These are phyloP conservation scores for Penicillium sp. DNA, from an alignment of 2,329 filamentous ascomycete genomes.

Conservation along the genomic window DNA sequence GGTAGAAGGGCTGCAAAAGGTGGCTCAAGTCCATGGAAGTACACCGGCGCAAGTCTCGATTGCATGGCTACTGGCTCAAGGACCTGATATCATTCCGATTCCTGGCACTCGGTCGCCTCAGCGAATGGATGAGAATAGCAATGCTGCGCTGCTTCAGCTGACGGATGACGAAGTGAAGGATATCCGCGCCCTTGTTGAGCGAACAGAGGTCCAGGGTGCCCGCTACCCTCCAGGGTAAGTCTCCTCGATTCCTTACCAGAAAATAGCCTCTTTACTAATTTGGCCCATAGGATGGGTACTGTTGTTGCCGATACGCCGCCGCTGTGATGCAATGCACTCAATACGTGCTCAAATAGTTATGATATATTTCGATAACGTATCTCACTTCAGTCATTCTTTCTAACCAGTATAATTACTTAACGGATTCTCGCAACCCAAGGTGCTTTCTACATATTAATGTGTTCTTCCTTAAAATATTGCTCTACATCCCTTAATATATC, in stretches of 20 bases:
- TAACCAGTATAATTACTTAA: not conserved
- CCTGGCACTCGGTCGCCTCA: slow-evolving; percentile 26
- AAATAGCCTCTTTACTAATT: not conserved
- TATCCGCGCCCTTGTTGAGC: slow-evolving; percentile 17
- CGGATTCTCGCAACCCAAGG: not conserved
- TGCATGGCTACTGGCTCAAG: slow-evolving; percentile 64
- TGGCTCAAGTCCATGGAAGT: slow-evolving; percentile 56
- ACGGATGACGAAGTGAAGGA: slow-evolving; percentile 21
- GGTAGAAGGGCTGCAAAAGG: slow-evolving; percentile 48
- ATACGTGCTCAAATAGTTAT: too few relatives aligned
- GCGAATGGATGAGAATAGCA: slow-evolving; percentile 24
- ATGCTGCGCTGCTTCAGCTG: slow-evolving; percentile 12
- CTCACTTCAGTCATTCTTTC: not conserved
- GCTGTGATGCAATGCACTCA: not conserved
- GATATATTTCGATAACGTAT: not conserved
- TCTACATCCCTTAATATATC: too few relatives aligned
- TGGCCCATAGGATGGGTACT: not conserved
- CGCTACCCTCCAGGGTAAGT: slow-evolving; percentile 22
- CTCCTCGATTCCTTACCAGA: not conserved
- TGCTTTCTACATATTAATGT: too few relatives aligned
- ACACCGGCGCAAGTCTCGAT: slow-evolving; percentile 61
- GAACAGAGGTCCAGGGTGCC: slow-evolving; percentile 15
- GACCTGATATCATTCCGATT: slow-evolving; percentile 34
- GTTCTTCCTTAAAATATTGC: too few relatives aligned
- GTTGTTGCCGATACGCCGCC: not conserved